Base-by-base conservation (phyloP, 1,139 yeast species). In the Suhomyces wounanorum region DNA sequence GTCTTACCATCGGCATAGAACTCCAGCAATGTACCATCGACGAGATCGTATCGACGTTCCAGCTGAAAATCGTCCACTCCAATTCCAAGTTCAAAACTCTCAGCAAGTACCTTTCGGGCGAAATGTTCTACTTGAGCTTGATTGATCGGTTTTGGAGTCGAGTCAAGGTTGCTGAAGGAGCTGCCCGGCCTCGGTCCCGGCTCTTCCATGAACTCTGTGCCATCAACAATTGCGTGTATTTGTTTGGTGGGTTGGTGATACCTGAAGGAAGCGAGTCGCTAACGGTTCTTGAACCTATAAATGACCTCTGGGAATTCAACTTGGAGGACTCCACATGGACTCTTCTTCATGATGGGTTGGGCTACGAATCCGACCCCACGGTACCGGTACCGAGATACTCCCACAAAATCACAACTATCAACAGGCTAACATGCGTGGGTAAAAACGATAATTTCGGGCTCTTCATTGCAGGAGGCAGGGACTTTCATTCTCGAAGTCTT, bases 271-370 rank as follows among this genome's bases (percentile, higher is more conserved):
- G 30, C 31, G 40, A 41, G 3, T 23, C 36, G 8, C 40, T 18
- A 17, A 40, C 21, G 3, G 30, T 56, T 33, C 63, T 85, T 21
- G 67, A 69, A 2, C 81, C 87, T 0, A 59, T 77, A 16, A 84
- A 84, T 58, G 94, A 87, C 56, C 65, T 85, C 21, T 87, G 94
- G 92, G 78, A 77, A 55, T 81, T 85, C 55, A 78, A 84, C 62
- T 65, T 84, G 43, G 77, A 73, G 40, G 65, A 75, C 2, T 72
- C 71, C 47, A 63, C 64, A 17, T 86, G 92, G 91, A 64, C 62
- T 1, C 72, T 81, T 47, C 64, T 83, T 3, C 77, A 77, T 52
- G 77, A 71, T 52, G 83, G 79, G 2, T 17, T 54, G 14, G 62
- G 59, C 38, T 59, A 56, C 50, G 60, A 63, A 25, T 51, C 52